Percentiles rank a stretch among this genome's conserved stretches.
These are phyloP conservation scores for Tardiomyces blankii DNA, from an alignment of 1,139 yeast species.

Conservation along the genomic window DNA sequence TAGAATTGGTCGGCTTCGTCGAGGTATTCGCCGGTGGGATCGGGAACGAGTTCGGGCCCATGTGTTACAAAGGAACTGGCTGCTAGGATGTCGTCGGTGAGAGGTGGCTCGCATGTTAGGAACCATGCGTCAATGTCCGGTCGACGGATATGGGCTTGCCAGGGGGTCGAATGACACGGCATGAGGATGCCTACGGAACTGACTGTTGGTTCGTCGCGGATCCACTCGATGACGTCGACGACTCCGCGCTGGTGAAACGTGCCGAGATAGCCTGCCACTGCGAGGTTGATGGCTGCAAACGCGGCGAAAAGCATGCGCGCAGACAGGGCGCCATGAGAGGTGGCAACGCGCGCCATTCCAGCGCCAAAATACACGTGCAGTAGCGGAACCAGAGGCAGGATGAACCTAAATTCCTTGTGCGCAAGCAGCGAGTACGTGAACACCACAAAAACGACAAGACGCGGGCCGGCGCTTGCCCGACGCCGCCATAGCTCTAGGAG, in stretches of 20 bases:
- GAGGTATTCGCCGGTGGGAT: constrained; percentile 37
- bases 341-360: background rate
- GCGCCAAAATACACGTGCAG: constrained; percentile 29
- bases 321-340: background rate
- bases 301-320: background rate
- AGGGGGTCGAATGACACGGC: constrained; percentile 97
- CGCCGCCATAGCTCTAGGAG: constrained; percentile 30
- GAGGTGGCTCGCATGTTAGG: constrained; percentile 88
- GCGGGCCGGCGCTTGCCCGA: constrained; percentile 16
- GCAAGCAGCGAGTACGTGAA: constrained; percentile 48
- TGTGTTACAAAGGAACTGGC: background rate
- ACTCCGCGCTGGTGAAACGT: constrained; percentile 77
- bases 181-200: constrained; percentile 65
- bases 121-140: constrained; percentile 52
- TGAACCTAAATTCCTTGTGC: constrained; percentile 87
- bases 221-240: constrained; percentile 47
- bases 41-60: constrained; percentile 5
- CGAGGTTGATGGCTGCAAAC: constrained; percentile 26
- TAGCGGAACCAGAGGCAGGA: constrained; percentile 79
- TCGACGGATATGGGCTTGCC: constrained; percentile 76
- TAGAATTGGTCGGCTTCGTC: constrained; percentile 87
- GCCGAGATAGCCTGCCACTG: constrained; percentile 44
- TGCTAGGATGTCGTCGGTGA: constrained; percentile 17
- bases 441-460: constrained; percentile 33
- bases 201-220: constrained; percentile 36